phyloP scores from a whole-genome alignment of 257 asterid genomes.

The Gardenia jasminoides region DNA sequence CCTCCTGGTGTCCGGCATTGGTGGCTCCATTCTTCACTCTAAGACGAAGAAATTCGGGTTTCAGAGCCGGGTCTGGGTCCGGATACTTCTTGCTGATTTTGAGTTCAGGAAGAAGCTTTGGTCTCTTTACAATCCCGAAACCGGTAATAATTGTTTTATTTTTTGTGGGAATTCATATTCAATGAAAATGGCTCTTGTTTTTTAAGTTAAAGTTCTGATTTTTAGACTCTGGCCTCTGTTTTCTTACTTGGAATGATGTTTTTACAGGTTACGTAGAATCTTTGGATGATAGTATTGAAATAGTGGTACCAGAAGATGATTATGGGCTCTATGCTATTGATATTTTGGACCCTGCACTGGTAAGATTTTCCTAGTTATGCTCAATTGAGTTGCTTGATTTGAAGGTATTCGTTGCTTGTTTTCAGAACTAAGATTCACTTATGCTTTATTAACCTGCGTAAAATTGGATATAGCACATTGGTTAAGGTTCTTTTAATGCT shows the following conservation, averaged over 20 bases:
- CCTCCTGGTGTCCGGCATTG: constrained; percentile 66
- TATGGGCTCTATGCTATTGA: constrained; percentile 93
- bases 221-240: neutral
- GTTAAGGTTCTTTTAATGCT: too few species aligned
- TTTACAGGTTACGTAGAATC: constrained; percentile 79
- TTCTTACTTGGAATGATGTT: neutral
- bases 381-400: neutral
- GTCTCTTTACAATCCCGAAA: constrained; percentile 69
- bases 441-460: too few species aligned
- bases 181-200: neutral
- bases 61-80: constrained; percentile 86
- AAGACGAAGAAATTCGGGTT: constrained; percentile 59
- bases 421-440: too few species aligned
- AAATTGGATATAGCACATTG: too few species aligned
- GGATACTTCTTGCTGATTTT: constrained; percentile 68
- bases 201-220: constrained; percentile 8
- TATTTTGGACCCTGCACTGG: constrained; percentile 89
- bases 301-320: constrained; percentile 92
- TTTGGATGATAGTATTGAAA: constrained; percentile 61
- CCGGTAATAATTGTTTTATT: constrained; percentile 37
- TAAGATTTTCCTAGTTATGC: constrained; percentile 27
- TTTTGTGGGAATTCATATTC: neutral
- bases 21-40: constrained; percentile 77
- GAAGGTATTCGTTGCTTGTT: too few species aligned
- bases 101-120: constrained; percentile 80